phyloP scores from a whole-genome alignment of 2,329 filamentous ascomycete species.

The Elsinoe ampelina region DNA sequence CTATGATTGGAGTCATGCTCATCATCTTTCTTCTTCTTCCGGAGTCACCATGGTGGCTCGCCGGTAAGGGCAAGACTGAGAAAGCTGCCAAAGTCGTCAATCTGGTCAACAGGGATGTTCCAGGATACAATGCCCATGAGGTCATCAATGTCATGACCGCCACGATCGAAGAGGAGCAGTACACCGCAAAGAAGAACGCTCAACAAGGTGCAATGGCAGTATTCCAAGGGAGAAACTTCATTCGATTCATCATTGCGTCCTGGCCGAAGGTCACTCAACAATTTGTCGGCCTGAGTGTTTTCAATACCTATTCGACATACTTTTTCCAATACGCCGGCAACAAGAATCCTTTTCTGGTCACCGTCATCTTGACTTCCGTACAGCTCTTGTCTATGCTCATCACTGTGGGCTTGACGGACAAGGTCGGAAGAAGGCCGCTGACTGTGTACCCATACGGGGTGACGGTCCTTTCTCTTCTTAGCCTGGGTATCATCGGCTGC shows the following conservation, averaged over 20 bases:
- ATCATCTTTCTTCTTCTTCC: slow-evolving; percentile 33
- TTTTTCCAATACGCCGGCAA: slow-evolving; percentile 36
- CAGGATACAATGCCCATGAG: slow-evolving; percentile 28
- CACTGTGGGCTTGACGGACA: slow-evolving; percentile 29
- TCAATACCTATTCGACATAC: slow-evolving; percentile 34
- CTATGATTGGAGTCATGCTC: slow-evolving; percentile 34
- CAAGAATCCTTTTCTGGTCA: slow-evolving; percentile 35
- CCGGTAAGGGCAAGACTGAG: slow-evolving; percentile 14
- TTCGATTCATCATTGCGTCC: slow-evolving; percentile 31
- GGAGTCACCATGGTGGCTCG: slow-evolving; percentile 32
- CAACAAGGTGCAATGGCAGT: slow-evolving; percentile 25
- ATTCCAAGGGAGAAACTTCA: slow-evolving; percentile 31
- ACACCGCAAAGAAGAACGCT: slow-evolving; percentile 22
- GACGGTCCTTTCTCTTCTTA: slow-evolving; percentile 28
- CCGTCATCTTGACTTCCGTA: slow-evolving; percentile 34
- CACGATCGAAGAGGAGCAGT: slow-evolving; percentile 28
- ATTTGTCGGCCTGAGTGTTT: slow-evolving; percentile 32
- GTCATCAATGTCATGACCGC: slow-evolving; percentile 30
- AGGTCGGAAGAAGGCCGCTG: slow-evolving; percentile 18
- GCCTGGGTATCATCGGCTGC: slow-evolving; percentile 33
- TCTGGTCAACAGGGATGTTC: slow-evolving; percentile 23
- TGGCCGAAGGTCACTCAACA: slow-evolving; percentile 36
- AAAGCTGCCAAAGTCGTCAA: slow-evolving; percentile 26
- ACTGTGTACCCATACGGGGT: slow-evolving; percentile 34
- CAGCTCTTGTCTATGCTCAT: slow-evolving; percentile 36